A percentile compares a stretch with the other conserved stretches of the same genome.
Evolutionary conservation across 441 rosid species (phyloP).

Genomic region (Theobroma grandiflorum): DNA sequence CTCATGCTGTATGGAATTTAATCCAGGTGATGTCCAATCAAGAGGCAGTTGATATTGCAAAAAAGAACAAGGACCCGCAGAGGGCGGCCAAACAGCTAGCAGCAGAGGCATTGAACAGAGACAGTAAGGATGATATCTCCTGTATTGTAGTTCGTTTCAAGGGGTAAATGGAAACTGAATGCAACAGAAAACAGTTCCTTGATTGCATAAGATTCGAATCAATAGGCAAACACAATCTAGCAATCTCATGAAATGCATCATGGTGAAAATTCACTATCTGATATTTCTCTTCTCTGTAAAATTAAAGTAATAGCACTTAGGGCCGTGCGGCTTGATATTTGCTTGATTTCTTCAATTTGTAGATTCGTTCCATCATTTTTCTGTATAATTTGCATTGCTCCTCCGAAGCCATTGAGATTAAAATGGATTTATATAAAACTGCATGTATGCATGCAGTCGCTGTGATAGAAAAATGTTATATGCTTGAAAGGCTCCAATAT

Average conservation of each 20-base stretch:
- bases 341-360: constrained; percentile 35
- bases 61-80: constrained; percentile 52
- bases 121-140: constrained; percentile 68
- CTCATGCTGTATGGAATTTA: background rate
- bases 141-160: constrained; percentile 61
- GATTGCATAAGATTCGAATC: background rate
- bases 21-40: constrained; percentile 61
- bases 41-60: constrained; percentile 60
- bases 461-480: background rate
- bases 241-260: constrained; percentile 21
- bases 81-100: constrained; percentile 54
- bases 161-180: constrained; percentile 26
- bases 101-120: constrained; percentile 50
- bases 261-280: constrained; percentile 1
- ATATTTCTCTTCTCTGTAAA: constrained; percentile 26
- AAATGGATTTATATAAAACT: constrained; percentile 16
- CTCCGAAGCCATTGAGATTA: constrained; percentile 26
- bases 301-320: constrained; percentile 26
- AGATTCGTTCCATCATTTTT: constrained; percentile 33
- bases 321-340: constrained; percentile 24
- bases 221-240: background rate
- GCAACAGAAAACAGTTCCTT: background rate
- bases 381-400: constrained; percentile 27
- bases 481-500: background rate
- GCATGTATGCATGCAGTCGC: constrained; percentile 13